Evolutionary conservation across 225 moss, liverwort and hornwort species (phyloP).

Genomic region (Polytrichum formosum): DNA sequence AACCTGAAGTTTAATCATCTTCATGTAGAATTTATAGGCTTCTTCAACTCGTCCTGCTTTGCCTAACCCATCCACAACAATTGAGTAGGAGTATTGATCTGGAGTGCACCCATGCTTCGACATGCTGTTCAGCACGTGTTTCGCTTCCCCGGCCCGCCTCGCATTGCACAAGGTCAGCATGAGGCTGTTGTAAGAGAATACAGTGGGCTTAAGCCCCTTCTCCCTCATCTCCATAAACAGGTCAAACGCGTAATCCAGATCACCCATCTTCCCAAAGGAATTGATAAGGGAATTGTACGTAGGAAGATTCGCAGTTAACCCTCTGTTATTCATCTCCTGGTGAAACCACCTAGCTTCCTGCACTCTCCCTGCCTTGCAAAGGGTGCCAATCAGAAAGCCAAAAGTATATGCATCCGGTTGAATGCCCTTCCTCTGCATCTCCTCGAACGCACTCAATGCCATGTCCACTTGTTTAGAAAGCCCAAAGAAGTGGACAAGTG

Average conservation of each 20-base stretch:
- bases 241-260: not conserved
- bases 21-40: constrained; percentile 25
- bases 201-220: constrained; percentile 37
- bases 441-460: not conserved
- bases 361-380: constrained; percentile 32
- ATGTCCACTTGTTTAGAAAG: constrained; percentile 5
- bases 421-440: constrained; percentile 2
- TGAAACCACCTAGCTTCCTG: constrained; percentile 34
- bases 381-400: constrained; percentile 19
- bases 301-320: constrained; percentile 10
- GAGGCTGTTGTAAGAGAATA: constrained; percentile 46
- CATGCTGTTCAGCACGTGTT: constrained; percentile 36
- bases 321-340: constrained; percentile 12
- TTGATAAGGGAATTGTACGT: constrained; percentile 21
- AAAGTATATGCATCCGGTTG: constrained; percentile 16
- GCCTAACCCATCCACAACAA: constrained; percentile 46
- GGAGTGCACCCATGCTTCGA: constrained; percentile 34
- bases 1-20: constrained; percentile 33
- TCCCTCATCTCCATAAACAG: constrained; percentile 33
- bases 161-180: constrained; percentile 36
- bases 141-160: constrained; percentile 48
- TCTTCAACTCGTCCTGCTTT: constrained; percentile 32
- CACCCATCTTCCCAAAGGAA: constrained; percentile 9
- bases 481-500: constrained; percentile 27
- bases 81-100: constrained; percentile 43